Evolutionary conservation across 2,329 filamentous ascomycete species (phyloP), one percentile per base, ranked within the genome.

Genomic region (Pseudogymnoascus destructans): DNA sequence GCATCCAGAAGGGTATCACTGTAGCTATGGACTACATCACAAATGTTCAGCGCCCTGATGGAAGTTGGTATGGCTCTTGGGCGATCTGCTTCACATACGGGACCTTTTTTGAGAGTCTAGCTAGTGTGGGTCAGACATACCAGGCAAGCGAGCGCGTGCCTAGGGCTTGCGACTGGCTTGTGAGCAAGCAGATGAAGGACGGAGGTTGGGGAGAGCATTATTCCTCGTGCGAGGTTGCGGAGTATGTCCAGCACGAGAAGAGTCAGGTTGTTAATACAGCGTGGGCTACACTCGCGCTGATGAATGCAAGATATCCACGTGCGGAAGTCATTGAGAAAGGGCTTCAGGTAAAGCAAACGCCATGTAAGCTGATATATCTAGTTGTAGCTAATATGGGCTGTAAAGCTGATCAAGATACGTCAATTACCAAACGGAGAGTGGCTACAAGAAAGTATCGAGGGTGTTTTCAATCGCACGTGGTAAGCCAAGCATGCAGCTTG

Each of bases 61-160:
- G 91, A 19, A 86, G 85, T 59, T 96, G 91, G 91, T 96, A 96
- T 67, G 91, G 92, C 57, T 88, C 82, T 68, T 96, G 91, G 91
- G 91, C 87, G 57, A 91, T 96, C 66, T 96, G 91, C 74, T 96
- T 93, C 71, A 95, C 89, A 0, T 96, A 96, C 68, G 92, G 89
- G 0, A 87, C 84, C 63, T 92, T 95, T 89, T 96, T n/a, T n/a
- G n/a, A 95, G 70, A 87, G 86, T 59, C 76, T 96, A 64, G 78
- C 81, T 7, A 85, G 82, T 35, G 81, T 87, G 3, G 89, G 89
- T 5, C 89, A 95, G 72, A 86, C 78, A 3, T 91, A 91, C 63
- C 65, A 74, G 79, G 5, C 75, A 7, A 27, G 25, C 25, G 25
- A 27, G 25, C 25, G 83, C 40, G 80, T 90, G 4, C 81, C 79